Conservation (phyloP, 176 grass and related monocot genomes). For the Rhynchospora tenuis region DNA sequence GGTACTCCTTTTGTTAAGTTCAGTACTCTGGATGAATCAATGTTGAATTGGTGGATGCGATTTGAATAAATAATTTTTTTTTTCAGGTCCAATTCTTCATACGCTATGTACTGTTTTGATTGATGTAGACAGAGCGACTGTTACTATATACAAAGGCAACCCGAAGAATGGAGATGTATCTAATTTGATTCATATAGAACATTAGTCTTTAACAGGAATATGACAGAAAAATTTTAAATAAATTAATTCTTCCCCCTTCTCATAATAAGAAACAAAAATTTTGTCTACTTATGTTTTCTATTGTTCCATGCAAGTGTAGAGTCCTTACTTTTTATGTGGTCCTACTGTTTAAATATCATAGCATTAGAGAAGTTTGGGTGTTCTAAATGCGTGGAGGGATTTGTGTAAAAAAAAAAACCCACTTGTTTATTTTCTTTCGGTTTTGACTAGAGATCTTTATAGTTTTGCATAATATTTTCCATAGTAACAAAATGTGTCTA, state of each 20-base stretch:
- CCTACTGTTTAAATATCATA: no score
- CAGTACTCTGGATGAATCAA: neutral
- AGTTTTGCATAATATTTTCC: no score
- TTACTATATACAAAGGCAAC: conserved; percentile 63
- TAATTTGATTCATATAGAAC: conserved; percentile 31
- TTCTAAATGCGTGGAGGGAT: no score
- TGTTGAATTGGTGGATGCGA: neutral
- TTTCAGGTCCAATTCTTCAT: conserved; percentile 60
- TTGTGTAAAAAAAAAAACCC: no score
- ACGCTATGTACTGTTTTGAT: conserved; percentile 69
- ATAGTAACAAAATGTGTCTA: no score
- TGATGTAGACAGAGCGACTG: conserved; percentile 53
- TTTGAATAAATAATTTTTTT: neutral
- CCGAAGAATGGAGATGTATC: conserved; percentile 31
- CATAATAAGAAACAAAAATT: neutral
- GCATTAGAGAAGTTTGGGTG: no score
- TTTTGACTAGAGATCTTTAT: no score
- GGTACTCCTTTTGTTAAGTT: conserved; percentile 25
- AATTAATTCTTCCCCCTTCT: neutral
- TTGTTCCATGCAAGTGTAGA: no score
- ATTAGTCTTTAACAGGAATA: neutral
- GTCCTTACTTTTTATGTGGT: no score
- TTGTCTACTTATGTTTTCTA: no score
- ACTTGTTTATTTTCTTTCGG: no score
- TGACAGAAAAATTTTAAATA: neutral